Evolutionary conservation across 2,329 filamentous ascomycete species (phyloP).

Genomic region (Colletotrichum sp.): DNA sequence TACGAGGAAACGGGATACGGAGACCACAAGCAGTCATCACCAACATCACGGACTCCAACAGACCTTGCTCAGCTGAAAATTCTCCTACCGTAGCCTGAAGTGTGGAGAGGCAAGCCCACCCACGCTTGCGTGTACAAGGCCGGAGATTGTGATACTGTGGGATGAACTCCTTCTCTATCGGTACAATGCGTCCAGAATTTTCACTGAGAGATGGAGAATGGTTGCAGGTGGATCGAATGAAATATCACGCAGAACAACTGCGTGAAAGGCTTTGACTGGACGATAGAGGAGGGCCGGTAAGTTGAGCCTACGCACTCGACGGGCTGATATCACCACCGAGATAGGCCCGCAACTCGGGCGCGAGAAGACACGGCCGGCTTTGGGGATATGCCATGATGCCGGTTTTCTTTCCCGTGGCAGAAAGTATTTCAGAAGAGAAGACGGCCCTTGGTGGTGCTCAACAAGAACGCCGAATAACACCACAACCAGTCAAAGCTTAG

Average conservation of each 20-base stretch:
- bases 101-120: not conserved
- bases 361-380: not conserved
- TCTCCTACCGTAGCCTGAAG: not conserved
- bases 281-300: not conserved
- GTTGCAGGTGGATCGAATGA: not conserved
- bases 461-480: not conserved
- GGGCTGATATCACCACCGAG: not conserved
- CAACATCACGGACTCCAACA: not conserved
- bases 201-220: not conserved
- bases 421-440: not conserved
- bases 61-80: not conserved
- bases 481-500: not conserved
- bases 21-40: not conserved
- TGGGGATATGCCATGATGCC: not conserved
- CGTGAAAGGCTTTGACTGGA: not conserved
- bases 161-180: not conserved
- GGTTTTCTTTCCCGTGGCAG: not conserved
- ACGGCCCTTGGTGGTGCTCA: not conserved
- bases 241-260: not conserved
- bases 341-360: not conserved
- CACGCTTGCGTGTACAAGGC: not conserved
- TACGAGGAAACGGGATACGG: not conserved
- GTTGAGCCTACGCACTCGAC: not conserved
- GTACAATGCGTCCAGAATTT: not conserved
- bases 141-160: not conserved